These are phyloP conservation scores for Podila horticola DNA, from an alignment of 192 early-diverging fungal genomes.

Conservation along the genomic window DNA sequence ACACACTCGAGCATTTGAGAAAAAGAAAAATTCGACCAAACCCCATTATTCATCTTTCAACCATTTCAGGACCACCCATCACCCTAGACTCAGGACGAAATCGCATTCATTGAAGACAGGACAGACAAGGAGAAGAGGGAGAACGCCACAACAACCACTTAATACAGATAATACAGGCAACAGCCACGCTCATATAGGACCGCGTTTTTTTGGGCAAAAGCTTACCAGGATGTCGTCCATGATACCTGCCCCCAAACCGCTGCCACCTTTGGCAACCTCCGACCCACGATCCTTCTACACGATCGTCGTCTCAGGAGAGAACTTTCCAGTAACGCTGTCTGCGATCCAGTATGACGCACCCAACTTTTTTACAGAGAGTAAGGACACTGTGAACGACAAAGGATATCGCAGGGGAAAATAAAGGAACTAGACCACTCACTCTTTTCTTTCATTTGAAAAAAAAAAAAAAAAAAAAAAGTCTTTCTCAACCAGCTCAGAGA, in stretches of 20 bases:
- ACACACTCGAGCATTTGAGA: no score
- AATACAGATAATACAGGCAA: not conserved
- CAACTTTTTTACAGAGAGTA: constrained; percentile 56
- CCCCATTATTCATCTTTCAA: no score
- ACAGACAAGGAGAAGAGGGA: no score
- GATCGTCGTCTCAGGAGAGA: constrained; percentile 40
- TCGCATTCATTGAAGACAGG: no score
- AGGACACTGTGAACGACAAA: not conserved
- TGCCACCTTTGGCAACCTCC: constrained; percentile 30
- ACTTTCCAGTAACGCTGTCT: constrained; percentile 21
- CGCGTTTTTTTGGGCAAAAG: not conserved
- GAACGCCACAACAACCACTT: no score
- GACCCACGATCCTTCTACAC: constrained; percentile 40
- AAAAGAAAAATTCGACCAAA: no score
- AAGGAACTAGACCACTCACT: not conserved
- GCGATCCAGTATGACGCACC: constrained; percentile 57
- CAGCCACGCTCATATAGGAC: not conserved
- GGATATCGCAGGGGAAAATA: not conserved
- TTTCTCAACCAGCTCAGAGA: constrained; percentile 31
- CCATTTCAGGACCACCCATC: no score
- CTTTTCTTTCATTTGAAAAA: not conserved
- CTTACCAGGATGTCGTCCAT: constrained; percentile 9
- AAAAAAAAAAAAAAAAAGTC: constrained; percentile 31
- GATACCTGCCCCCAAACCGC: constrained; percentile 27
- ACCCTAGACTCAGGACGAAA: no score